Base-by-base conservation (phyloP, 208 protist genomes). In the Crithidia bombi region DNA sequence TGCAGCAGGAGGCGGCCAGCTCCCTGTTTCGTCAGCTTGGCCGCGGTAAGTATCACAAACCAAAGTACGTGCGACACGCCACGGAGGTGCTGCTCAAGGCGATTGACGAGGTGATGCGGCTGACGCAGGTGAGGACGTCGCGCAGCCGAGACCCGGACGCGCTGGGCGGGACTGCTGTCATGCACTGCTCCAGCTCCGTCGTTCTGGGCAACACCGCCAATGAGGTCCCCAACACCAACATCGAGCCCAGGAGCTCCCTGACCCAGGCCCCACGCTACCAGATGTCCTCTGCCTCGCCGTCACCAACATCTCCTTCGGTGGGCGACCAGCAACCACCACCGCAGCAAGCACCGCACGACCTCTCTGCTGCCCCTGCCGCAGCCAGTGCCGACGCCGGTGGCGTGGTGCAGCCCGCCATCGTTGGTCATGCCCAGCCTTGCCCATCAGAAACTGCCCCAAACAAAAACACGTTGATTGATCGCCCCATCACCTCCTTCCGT, bases 81-180 rank as follows among this genome's bases (percentile, higher is more conserved):
- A 61, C 71, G 7, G 63, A 69, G 26, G 19, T 65, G 26, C 56
- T 76, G 30, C 46, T 76, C 46, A 69, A 54, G 71, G 71, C 63
- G 35, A 70, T 76, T 9, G 64, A 76, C 56, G 71, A 76, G 49
- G 44, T 70, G 35, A 56, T 76, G 54, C 71, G 71, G 11, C 54
- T 76, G 46, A 61, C 47, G 26, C 44, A 69, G 38, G 46, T 43
- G 44, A 52, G 36, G 23, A 25, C 47, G 36, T 50, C 63, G 46
- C 56, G 25, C 55, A 61, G 63, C 23, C 43, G 47, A 10, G 71
- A 66, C 10, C 47, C 46, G 4, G 63, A 76, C 47, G 32, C 71
- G 32, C 36, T 65, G 39, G 70, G 44, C 33, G 55, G 63, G 35
- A 65, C 63, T 15, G 41, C 52, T 23, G 35, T 44, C 7, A 65